Base-by-base conservation (phyloP, 495 filamentous ascomycete species). In the Cercophora newfieldiana region DNA sequence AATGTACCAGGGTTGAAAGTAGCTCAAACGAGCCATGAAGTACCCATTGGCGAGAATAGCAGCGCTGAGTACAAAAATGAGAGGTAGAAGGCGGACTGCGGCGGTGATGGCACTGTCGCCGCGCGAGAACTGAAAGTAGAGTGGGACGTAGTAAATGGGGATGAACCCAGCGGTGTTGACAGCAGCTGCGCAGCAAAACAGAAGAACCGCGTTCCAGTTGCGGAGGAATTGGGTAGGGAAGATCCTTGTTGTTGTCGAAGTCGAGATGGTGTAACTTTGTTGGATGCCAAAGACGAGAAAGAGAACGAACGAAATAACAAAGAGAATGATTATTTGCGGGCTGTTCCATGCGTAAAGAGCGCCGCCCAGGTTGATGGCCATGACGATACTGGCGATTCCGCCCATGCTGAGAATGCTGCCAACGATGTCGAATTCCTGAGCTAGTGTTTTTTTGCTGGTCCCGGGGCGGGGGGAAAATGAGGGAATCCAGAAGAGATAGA, bases 1-100 rank as follows among this genome's bases (percentile, higher is more conserved):
- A 3, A 86, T 59, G 70, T 85, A 91, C 81, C 86, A 87, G 0
- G 83, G 84, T 76, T 83, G 81, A 72, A 89, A 89, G 67, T 82
- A 81, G 1, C 81, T 79, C 10, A 74, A 68, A 24, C 77, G 77
- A 1, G 76, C 69, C 70, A 90, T 80, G 25, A 87, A 58, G 7
- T 72, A 74, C 24, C 88, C 88, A 56, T 84, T 83, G 37, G 73
- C 30, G 16, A 88, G 71, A 50, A 75, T 78, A 29, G 74, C 69
- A 62, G 79, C 73, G 26, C 87, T 80, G 56, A 83, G 69, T 3
- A 86, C 54, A 49, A 80, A 57, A 54, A 89, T 79, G 62, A 85
- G 86, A 3, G 89, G 88, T 1, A 90, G 79, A 1, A 89, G 75
- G 12, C 83, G 80, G 0, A 89, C 85, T 1, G 79, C 85, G 1